Conservation (phyloP, 495 filamentous ascomycete species). For the Penicillium crystallinum region DNA sequence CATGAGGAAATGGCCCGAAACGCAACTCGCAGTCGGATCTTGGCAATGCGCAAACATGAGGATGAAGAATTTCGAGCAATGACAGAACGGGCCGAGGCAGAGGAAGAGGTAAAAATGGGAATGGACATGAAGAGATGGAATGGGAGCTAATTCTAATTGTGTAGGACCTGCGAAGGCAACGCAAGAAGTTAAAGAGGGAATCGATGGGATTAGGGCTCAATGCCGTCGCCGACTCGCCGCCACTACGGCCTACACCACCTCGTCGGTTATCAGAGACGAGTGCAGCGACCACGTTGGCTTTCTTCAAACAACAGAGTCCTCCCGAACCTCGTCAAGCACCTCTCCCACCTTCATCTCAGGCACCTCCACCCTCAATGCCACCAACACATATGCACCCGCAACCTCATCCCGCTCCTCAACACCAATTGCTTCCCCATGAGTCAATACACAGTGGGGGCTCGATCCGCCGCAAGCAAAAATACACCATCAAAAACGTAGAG, state of each 20-base stretch:
- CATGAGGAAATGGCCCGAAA: slow-evolving; percentile 45
- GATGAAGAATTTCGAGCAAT: slow-evolving; percentile 46
- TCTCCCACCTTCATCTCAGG: slow-evolving; percentile 30
- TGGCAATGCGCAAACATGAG: slow-evolving; percentile 44
- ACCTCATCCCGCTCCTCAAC: slow-evolving; percentile 25
- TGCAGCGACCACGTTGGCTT: slow-evolving; percentile 48
- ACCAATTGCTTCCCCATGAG: slow-evolving; percentile 29
- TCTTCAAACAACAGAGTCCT: slow-evolving; percentile 47
- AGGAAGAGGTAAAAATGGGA: slow-evolving; percentile 43
- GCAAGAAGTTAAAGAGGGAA: slow-evolving; percentile 43
- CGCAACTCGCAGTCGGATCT: slow-evolving; percentile 38
- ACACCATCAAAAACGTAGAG: slow-evolving; percentile 48
- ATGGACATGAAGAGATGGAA: neutral
- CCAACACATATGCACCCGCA: slow-evolving; percentile 24
- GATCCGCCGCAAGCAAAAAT: slow-evolving; percentile 46
- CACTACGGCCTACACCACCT: slow-evolving; percentile 38
- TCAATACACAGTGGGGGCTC: slow-evolving; percentile 24
- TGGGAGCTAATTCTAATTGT: neutral
- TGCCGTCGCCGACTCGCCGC: slow-evolving; percentile 36
- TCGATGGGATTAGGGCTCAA: slow-evolving; percentile 43
- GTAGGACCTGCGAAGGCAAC: slow-evolving; percentile 44
- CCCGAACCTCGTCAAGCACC: slow-evolving; percentile 40
- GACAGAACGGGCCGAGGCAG: slow-evolving; percentile 42
- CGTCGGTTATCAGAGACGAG: slow-evolving; percentile 46
- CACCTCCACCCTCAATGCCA: slow-evolving; percentile 17